Evolutionary conservation across 352 stramenopile genomes (phyloP).

Genomic region (Aphanomyces euteiches): DNA sequence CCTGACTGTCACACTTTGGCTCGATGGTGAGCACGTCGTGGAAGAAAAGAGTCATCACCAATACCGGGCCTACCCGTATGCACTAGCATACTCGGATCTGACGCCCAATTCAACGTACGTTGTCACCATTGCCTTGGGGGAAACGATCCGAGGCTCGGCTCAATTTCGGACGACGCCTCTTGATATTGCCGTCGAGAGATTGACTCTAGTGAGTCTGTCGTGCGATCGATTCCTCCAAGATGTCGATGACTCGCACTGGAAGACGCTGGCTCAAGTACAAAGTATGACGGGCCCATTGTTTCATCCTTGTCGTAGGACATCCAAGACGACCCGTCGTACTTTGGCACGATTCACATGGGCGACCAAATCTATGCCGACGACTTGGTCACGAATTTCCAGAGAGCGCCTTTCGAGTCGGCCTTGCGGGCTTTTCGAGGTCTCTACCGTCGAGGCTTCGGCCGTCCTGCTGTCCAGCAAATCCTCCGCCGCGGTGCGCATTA

Average conservation of each 20-base stretch:
- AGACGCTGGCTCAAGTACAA: slow-evolving; percentile 40
- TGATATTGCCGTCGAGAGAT: background rate
- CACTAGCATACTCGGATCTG: slow-evolving; percentile 40
- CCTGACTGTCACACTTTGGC: slow-evolving; percentile 19
- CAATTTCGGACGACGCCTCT: slow-evolving; percentile 41
- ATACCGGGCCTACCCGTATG: slow-evolving; percentile 28
- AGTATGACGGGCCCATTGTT: background rate
- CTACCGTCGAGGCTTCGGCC: slow-evolving; percentile 58
- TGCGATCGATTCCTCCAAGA: slow-evolving; percentile 65
- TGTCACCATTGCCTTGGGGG: slow-evolving; percentile 35
- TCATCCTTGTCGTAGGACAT: background rate
- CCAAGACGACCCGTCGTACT: slow-evolving; percentile 34
- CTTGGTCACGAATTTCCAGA: slow-evolving; percentile 3
- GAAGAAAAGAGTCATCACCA: background rate
- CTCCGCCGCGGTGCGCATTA: slow-evolving; percentile 61
- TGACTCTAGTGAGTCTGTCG: slow-evolving; percentile 45
- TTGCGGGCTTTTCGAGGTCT: slow-evolving; percentile 47
- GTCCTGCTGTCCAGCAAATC: slow-evolving; percentile 45
- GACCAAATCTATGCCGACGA: slow-evolving; percentile 59
- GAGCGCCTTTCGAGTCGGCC: slow-evolving; percentile 35
- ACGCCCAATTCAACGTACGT: slow-evolving; percentile 41
- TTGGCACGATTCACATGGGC: slow-evolving; percentile 51
- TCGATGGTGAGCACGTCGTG: slow-evolving; percentile 31
- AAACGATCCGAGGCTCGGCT: slow-evolving; percentile 33
- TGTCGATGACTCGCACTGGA: slow-evolving; percentile 47